Evolutionary conservation across 805 yeast genomes (phyloP), one percentile per base, ranked within the genome.

Genomic region (Candida xyloterini): DNA sequence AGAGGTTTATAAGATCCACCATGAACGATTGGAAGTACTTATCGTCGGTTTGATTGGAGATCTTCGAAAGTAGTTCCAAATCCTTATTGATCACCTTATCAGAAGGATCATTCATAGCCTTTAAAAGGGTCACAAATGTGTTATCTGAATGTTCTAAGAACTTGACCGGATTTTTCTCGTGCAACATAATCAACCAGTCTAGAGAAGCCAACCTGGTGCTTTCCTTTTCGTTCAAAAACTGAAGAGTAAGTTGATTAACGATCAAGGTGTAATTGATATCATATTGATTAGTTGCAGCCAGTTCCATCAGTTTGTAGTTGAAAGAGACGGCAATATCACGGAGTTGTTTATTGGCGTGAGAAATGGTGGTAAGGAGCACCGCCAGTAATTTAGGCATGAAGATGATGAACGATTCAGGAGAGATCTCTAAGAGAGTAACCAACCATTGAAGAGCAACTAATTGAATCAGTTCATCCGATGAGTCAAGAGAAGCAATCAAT

Each of bases 151-250:
- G 75, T 30, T 73, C 74, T 27, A 80, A 57, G 25, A 81, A 68
- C 43, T 76, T 72, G 27, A 67, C 63, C 2, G 84, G 83, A 15
- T 82, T 81, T 49, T 81, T 81, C 20, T 77, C 71, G 55, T 89
- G 91, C 28, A 93, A 69, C 73, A 87, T 78, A 11, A 80, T 78
- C 23, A 93, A 68, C 99, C 99, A 93, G 48, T 90, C 95, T 25
- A 93, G 66, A 16, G 93, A 81, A 0, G 95, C 87, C 24, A 88
- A 72, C 43, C 93, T 73, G 0, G 96, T 84, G 21, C 81, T 78
- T 45, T 88, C 95, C 50, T 85, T 81, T 38, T 84, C 87, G 47
- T 78, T 80, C 42, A 78, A 63, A 45, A 84, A 79, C 56, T 89
- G 95, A 28, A 78, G 58, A 3, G 87, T 81, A 40, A 91, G 69